Evolutionary conservation across 345 rosid genomes (phyloP).

Genomic region (Eucalyptus cladocalyx): DNA sequence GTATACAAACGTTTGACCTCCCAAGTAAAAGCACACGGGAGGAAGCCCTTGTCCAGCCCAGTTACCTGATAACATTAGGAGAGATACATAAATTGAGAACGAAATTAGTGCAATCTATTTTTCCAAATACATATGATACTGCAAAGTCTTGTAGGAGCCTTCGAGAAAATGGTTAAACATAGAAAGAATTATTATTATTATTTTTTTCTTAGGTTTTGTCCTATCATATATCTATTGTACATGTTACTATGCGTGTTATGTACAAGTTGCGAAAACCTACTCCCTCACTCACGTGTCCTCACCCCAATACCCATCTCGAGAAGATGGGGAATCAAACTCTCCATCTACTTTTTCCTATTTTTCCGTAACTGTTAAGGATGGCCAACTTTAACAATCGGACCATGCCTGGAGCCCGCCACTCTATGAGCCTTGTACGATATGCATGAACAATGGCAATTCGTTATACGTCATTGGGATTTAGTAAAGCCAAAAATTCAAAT

Average conservation of each 20-base stretch:
- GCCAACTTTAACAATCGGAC: background rate
- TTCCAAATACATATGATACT: background rate
- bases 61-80: background rate
- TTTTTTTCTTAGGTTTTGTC: too few species aligned
- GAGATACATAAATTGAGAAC: background rate
- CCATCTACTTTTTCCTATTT: too few species aligned
- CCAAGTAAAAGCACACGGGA: background rate
- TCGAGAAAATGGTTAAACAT: background rate
- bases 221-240: too few species aligned
- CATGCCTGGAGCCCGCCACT: background rate
- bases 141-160: background rate
- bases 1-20: background rate
- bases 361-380: too few species aligned
- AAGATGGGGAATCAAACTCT: too few species aligned
- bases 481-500: background rate
- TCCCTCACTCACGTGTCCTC: too few species aligned
- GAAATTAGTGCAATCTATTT: background rate
- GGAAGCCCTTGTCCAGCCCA: background rate
- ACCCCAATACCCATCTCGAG: fast-evolving
- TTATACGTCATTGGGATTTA: background rate
- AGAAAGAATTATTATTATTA: background rate
- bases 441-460: background rate
- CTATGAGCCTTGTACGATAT: background rate
- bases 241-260: too few species aligned
- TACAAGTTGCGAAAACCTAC: fast-evolving